Evolutionary conservation across 805 yeast species (phyloP).

Genomic region (Helenozyma baotianmanensis): DNA sequence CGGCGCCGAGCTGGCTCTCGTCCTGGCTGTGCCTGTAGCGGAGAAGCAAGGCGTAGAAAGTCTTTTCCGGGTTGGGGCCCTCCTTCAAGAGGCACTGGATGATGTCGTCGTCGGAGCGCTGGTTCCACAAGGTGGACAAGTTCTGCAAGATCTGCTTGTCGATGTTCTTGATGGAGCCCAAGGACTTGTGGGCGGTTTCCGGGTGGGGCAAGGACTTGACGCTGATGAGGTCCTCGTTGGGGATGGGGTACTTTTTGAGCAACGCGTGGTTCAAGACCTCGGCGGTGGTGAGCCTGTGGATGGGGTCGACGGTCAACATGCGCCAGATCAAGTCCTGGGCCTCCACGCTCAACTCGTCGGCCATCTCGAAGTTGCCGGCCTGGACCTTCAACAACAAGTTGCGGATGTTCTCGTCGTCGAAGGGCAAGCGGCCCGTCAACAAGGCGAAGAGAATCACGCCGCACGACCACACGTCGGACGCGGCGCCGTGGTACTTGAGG

Average conservation of each 20-base stretch:
- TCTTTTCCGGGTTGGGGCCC: conserved; percentile 43
- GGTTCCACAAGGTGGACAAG: conserved; percentile 56
- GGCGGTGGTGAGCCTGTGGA: conserved; percentile 62
- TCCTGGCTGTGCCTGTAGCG: conserved; percentile 41
- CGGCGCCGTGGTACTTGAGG: conserved; percentile 73
- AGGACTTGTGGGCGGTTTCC: conserved; percentile 47
- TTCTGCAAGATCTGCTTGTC: conserved; percentile 52
- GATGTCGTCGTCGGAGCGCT: conserved; percentile 41
- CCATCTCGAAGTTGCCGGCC: conserved; percentile 71
- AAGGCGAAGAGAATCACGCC: conserved; percentile 79
- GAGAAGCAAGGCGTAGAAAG: conserved; percentile 42
- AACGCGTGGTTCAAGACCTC: conserved; percentile 60
- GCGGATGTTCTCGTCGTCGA: conserved; percentile 78
- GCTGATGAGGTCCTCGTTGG: conserved; percentile 41
- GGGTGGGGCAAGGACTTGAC: conserved; percentile 51
- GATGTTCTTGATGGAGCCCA: conserved; percentile 43
- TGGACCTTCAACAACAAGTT: conserved; percentile 69
- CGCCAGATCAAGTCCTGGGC: conserved; percentile 62
- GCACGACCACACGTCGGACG: conserved; percentile 86
- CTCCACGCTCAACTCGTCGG: conserved; percentile 54
- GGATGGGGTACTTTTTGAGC: conserved; percentile 46
- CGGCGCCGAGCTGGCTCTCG: conserved; percentile 18
- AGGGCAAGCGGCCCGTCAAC: conserved; percentile 76
- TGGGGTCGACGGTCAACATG: conserved; percentile 70
- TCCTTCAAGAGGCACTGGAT: conserved; percentile 30